Base-by-base conservation (phyloP, 805 yeast species). In the Lipomyces starkeyi region DNA sequence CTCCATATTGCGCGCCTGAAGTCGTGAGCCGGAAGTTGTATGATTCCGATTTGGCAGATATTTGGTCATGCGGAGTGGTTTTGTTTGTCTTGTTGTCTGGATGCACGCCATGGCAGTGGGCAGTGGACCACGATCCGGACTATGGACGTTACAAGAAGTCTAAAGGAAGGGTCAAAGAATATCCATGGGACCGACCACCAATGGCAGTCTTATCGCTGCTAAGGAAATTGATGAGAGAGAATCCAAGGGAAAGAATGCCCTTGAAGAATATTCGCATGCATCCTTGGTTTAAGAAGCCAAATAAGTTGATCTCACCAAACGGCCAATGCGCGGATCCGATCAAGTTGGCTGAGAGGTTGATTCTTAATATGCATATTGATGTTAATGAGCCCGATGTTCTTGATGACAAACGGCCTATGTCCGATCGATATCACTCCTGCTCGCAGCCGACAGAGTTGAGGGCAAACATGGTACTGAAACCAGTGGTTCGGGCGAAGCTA, bases 1-100 rank as follows among this genome's bases (percentile, higher is more conserved):
- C 91, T 1, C 93, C 93, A 5, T 90, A 90, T 74, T 84, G 88
- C 81, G 94, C 95, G 0, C 95, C 95, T 1, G 95, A 90, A 73
- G 83, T 90, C 22, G 71, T 73, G 22, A 78, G 79, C 2, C 77
- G 79, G 2, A 83, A 83, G 2, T 60, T 67, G 2, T 90, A 90
- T 72, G 86, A 84, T 58, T 87, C 91, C 0, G 86, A 85, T 62
- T 71, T 76, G 2, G 81, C 87, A 0, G 93, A 89, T 76, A 77
- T 88, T 20, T 89, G 93, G 93, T 87, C 75, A 7, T 73, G 75
- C 25, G 75, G 91, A 1, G 80, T 88, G 3, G 85, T 89, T 1
- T 67, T 88, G 13, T 88, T 85, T 76, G 92, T 88, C 0, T 75
- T 89, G 25, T 73, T 88, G 32, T 81, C 88, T 0, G 93, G 93